Evolutionary conservation across 805 yeast genomes (phyloP).

Genomic region (Ogataea chonburiensis): DNA sequence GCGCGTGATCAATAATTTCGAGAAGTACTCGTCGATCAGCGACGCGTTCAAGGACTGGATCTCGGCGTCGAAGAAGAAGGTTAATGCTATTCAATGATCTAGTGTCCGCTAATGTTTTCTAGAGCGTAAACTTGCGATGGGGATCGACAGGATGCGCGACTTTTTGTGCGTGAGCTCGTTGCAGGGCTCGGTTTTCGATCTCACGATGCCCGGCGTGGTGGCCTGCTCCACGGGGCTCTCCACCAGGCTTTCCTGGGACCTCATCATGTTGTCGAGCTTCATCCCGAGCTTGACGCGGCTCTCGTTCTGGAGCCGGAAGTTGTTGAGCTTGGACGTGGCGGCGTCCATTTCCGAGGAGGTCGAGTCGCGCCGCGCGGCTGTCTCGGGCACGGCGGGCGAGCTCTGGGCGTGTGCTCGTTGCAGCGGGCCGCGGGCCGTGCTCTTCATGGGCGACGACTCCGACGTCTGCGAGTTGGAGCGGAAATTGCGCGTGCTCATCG

Average conservation of each 20-base stretch:
- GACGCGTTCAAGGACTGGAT: slow-evolving; percentile 40
- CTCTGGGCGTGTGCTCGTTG: slow-evolving; percentile 11
- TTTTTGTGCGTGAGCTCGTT: slow-evolving; percentile 9
- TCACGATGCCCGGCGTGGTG: slow-evolving; percentile 1
- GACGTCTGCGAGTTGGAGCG: slow-evolving; percentile 32
- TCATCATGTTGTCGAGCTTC: slow-evolving; percentile 26
- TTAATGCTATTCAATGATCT: slow-evolving; percentile 3
- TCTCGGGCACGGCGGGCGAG: slow-evolving; percentile 12
- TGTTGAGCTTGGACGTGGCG: slow-evolving; percentile 30
- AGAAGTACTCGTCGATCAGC: slow-evolving; percentile 33
- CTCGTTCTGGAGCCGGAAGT: slow-evolving; percentile 30
- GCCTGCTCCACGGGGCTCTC: slow-evolving; percentile 3
- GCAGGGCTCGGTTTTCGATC: slow-evolving; percentile 4
- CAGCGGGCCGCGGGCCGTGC: slow-evolving; percentile 8
- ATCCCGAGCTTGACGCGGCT: slow-evolving; percentile 30
- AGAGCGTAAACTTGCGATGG: slow-evolving; percentile 31
- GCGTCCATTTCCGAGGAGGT: slow-evolving; percentile 29
- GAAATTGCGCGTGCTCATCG: slow-evolving; percentile 35
- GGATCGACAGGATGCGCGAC: slow-evolving; percentile 33
- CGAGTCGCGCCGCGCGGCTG: too few relatives aligned
- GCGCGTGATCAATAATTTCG: slow-evolving; percentile 35
- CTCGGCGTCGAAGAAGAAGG: slow-evolving; percentile 18
- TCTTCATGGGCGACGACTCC: slow-evolving; percentile 27
- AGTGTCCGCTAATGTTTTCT: slow-evolving; percentile 12
- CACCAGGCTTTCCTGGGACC: slow-evolving; percentile 27